Evolutionary conservation across 371 early-diverging fungal species (phyloP).

Genomic region (Quaeritorhiza haematococci): DNA sequence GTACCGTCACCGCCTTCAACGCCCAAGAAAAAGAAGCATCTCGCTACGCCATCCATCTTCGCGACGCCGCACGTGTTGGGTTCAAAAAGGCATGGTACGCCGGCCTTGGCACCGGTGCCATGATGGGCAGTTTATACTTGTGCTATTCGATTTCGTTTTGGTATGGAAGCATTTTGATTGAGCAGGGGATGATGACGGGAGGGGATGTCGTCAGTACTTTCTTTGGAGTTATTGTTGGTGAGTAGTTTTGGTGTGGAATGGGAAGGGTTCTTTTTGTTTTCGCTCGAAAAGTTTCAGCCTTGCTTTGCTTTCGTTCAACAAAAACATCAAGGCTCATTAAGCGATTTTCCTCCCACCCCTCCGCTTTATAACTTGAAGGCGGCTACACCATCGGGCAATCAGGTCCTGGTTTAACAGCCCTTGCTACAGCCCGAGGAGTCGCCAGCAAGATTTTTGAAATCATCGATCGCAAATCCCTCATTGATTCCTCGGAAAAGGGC

Average conservation of each 20-base stretch:
- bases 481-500: constrained; percentile 53
- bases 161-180: constrained; percentile 33
- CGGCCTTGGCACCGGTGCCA: background rate
- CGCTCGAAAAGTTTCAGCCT: no score
- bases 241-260: constrained; percentile 25
- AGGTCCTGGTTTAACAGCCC: constrained; percentile 42
- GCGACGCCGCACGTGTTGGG: constrained; percentile 27
- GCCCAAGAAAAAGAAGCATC: constrained; percentile 63
- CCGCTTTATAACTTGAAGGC: background rate
- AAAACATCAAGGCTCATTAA: background rate
- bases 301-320: no score
- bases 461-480: constrained; percentile 68
- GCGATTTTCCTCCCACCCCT: background rate
- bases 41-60: constrained; percentile 49
- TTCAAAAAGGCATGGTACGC: constrained; percentile 20
- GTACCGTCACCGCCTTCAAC: constrained; percentile 84
- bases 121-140: background rate
- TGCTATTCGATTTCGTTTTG: constrained; percentile 18
- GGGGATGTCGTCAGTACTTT: constrained; percentile 34
- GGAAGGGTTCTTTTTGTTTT: no score
- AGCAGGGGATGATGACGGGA: constrained; percentile 14
- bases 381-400: constrained; percentile 22
- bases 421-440: constrained; percentile 73
- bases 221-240: constrained; percentile 18
- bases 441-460: constrained; percentile 72